These are phyloP conservation scores for Eragrostis tef DNA, from an alignment of 202 grass and related monocot species.

Conservation along the genomic window DNA sequence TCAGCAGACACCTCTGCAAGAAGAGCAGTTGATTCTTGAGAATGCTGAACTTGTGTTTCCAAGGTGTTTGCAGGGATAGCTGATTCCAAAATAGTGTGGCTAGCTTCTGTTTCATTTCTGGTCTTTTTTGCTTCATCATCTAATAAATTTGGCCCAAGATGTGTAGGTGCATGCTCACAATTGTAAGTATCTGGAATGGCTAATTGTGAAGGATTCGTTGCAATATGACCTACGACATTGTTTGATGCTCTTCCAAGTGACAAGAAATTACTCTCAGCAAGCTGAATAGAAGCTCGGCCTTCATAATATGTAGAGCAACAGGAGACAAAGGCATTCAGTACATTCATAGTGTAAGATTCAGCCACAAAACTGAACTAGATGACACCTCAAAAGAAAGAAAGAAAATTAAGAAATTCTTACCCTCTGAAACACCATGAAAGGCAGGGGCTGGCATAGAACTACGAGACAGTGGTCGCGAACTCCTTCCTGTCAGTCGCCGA, in stretches of 20 bases:
- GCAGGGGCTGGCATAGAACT: slow-evolving; percentile 29
- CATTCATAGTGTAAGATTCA: slow-evolving; percentile 25
- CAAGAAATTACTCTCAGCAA: slow-evolving; percentile 42
- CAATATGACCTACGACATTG: slow-evolving; percentile 17
- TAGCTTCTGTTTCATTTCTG: slow-evolving; percentile 29
- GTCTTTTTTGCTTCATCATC: slow-evolving; percentile 18
- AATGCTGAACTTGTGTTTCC: slow-evolving; percentile 26
- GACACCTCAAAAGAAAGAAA: slow-evolving; percentile 7
- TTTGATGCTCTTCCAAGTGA: slow-evolving; percentile 43
- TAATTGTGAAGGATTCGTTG: slow-evolving; percentile 34
- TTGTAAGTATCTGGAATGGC: slow-evolving; percentile 39
- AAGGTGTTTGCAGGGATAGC: slow-evolving; percentile 29
- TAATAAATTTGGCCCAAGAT: slow-evolving; percentile 10
- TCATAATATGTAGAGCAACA: slow-evolving; percentile 30
- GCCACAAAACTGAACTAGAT: slow-evolving; percentile 16
- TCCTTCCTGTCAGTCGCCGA: slow-evolving; percentile 37
- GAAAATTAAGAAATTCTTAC: slow-evolving; percentile 31
- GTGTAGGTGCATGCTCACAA: slow-evolving; percentile 17
- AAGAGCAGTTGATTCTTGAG: slow-evolving; percentile 14
- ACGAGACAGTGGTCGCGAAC: not conserved
- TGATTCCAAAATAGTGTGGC: slow-evolving; percentile 18
- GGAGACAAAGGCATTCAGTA: slow-evolving; percentile 20
- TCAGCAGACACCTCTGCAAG: slow-evolving; percentile 14
- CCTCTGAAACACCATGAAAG: slow-evolving; percentile 26
- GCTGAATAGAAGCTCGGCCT: slow-evolving; percentile 40